Base-by-base conservation (phyloP, 2,329 filamentous ascomycete species). In the Alternaria ventricosa region DNA sequence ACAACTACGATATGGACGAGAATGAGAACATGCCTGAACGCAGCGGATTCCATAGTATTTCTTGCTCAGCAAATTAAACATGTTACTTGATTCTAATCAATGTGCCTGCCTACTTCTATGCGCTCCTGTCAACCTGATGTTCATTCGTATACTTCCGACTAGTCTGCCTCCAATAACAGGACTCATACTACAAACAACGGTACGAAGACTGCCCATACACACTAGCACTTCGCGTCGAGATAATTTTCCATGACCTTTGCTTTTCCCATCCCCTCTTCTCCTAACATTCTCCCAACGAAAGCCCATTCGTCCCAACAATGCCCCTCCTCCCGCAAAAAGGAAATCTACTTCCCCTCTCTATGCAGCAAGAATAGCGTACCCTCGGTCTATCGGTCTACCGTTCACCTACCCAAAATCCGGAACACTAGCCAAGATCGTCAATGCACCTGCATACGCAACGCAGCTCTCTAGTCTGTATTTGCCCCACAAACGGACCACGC, bases 21-120 rank as follows among this genome's bases (percentile, higher is more conserved):
- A 56, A 69, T 45, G 57, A 54, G 62, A 63, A 59, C 55, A 66
- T 61, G 61, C 33, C 55, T 61, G 46, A 53, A 66, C 30, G 57
- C 41, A 64, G 57, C 50, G 45, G 47, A 64, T 50, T 46, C 10
- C 18, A 45, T 61, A 57, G 51, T 63, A 25, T 59, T 56, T 60
- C 45, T 63, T 53, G 45, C 27, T 46, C 28, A 55, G 57, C 20
- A 51, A 63, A 63, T 59, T 18, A 13, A 60, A 55, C 43, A 51
- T 46, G 56, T 63, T 47, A 55, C 45, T 13, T 57, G 45, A 57
- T 53, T 47, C 27, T 43, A 30, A 28, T 44, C 13, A 41, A 8
- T 12, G 23, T 18, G 9, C 36, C 30, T 20, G 15, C 0, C 15
- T 41, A 13, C 18, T 53, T 12, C 9, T 13, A 36, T n/a, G 27